phyloP scores from a whole-genome alignment of 2,329 filamentous ascomycete genomes.

The Fusarium veterinarium region DNA sequence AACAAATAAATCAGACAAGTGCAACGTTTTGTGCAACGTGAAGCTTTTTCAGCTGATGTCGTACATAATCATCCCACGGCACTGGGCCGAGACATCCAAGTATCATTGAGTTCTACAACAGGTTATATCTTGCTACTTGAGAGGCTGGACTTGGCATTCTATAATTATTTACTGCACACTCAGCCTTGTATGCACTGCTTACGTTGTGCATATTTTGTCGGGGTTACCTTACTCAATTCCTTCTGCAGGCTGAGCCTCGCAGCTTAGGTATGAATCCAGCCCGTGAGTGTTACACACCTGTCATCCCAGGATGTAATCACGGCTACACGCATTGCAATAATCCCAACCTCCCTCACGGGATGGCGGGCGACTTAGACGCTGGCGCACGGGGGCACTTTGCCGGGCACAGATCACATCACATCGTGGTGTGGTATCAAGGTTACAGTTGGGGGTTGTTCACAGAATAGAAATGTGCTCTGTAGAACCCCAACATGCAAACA shows the following conservation, averaged over 20 bases:
- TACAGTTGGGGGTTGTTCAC: background rate
- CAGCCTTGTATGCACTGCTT: constrained; percentile 28
- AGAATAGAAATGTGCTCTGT: background rate
- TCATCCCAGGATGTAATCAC: constrained; percentile 2
- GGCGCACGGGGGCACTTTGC: background rate
- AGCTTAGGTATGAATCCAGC: constrained; percentile 32
- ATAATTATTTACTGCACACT: background rate
- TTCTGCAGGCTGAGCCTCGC: constrained; percentile 20
- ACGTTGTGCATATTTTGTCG: constrained; percentile 11
- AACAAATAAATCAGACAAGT: constrained; percentile 22
- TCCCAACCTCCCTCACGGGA: constrained; percentile 2
- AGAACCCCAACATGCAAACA: background rate
- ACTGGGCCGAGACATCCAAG: constrained; percentile 1
- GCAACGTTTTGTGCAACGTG: constrained; percentile 13
- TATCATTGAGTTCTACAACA: background rate
- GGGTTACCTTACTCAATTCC: background rate
- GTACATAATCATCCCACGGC: background rate
- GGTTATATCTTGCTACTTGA: background rate
- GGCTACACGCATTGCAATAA: constrained; percentile 2
- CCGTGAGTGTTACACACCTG: constrained; percentile 21
- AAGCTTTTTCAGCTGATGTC: background rate
- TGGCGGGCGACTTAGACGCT: constrained; percentile 28
- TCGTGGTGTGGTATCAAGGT: constrained; percentile 8
- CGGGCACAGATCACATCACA: constrained; percentile 5
- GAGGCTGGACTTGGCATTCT: background rate